Evolutionary conservation across 345 rosid genomes (phyloP).

Genomic region (Ceriops tagal): DNA sequence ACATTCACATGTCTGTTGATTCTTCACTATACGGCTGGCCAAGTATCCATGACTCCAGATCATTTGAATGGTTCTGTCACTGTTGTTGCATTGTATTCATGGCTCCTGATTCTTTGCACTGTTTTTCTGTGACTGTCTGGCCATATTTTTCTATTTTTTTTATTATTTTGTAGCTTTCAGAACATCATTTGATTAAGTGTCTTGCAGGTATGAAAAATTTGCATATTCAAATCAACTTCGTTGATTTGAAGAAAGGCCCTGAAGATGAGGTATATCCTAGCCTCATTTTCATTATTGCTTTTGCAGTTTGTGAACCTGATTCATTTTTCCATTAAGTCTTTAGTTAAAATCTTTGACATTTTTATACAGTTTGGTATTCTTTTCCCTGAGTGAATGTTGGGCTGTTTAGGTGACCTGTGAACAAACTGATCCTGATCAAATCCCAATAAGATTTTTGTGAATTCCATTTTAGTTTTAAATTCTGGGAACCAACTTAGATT

Average conservation of each 20-base stretch:
- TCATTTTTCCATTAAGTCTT: background rate
- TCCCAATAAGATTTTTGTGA: too few species aligned
- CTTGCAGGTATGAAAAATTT: constrained; percentile 63
- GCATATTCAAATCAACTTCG: constrained; percentile 44
- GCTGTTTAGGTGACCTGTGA: too few species aligned
- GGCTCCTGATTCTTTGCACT: constrained; percentile 2
- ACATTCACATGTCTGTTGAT: background rate
- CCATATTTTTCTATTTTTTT: background rate
- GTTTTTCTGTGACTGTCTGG: background rate
- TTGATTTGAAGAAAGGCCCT: constrained; percentile 54
- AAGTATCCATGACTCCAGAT: background rate
- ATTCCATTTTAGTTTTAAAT: too few species aligned
- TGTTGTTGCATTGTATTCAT: background rate
- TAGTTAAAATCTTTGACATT: background rate
- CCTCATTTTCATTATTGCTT: background rate
- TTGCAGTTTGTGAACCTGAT: background rate
- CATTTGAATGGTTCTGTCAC: background rate
- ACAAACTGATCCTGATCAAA: too few species aligned
- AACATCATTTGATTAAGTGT: constrained; percentile 4
- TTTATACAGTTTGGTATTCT: background rate
- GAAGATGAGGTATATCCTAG: constrained; percentile 63
- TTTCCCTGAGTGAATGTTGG: background rate
- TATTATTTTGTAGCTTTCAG: constrained; percentile 3
- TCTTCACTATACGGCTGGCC: background rate
- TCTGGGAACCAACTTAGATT: too few species aligned